phyloP scores from a whole-genome alignment of 176 grass and related monocot genomes.

The Avena insularis region DNA sequence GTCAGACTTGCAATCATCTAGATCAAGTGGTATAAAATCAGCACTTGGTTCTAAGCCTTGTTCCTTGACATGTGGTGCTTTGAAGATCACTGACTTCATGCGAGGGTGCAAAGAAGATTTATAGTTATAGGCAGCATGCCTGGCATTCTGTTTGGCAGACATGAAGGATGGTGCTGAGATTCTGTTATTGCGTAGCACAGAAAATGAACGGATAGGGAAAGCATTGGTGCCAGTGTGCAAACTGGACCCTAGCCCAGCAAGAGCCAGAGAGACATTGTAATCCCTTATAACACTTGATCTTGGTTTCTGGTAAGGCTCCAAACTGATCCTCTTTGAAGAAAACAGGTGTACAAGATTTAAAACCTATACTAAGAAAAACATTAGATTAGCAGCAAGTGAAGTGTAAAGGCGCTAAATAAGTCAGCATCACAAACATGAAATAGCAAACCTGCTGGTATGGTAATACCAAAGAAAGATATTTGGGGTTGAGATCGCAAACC shows the following conservation, averaged over 20 bases:
- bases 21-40: slow-evolving; percentile 62
- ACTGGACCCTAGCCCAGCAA: slow-evolving; percentile 32
- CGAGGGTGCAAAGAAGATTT: slow-evolving; percentile 25
- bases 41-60: slow-evolving; percentile 35
- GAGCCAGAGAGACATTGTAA: slow-evolving; percentile 55
- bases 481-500: slow-evolving; percentile 55
- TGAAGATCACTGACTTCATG: slow-evolving; percentile 40
- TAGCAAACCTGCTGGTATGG: slow-evolving; percentile 36
- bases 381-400: slow-evolving; percentile 44
- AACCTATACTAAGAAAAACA: slow-evolving; percentile 58
- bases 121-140: slow-evolving; percentile 20
- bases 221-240: slow-evolving; percentile 29
- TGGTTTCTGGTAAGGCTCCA: slow-evolving; percentile 48
- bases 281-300: slow-evolving; percentile 48
- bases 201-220: neutral
- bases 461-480: slow-evolving; percentile 61
- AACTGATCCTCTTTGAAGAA: slow-evolving; percentile 57
- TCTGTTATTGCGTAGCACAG: slow-evolving; percentile 51
- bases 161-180: slow-evolving; percentile 33
- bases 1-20: slow-evolving; percentile 45
- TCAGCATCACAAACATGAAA: slow-evolving; percentile 17
- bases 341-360: slow-evolving; percentile 61
- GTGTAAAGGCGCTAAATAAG: slow-evolving; percentile 14
- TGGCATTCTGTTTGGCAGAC: slow-evolving; percentile 42
- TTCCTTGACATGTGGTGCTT: slow-evolving; percentile 36